Conservation (phyloP, 176 grass and related monocot species). For the Tillandsia fasciculata region DNA sequence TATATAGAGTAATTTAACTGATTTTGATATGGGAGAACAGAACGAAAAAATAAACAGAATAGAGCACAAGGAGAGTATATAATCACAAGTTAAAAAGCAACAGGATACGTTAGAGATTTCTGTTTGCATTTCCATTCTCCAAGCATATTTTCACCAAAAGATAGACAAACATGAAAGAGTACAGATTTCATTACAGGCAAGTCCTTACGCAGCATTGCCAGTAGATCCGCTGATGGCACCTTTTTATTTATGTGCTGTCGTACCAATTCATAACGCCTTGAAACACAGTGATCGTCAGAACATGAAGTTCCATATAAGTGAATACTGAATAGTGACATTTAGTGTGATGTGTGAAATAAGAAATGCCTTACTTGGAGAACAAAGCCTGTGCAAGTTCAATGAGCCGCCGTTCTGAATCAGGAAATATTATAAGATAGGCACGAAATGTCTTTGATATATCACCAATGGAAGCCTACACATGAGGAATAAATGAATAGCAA, state of each 20-base stretch:
- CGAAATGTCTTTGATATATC: constrained; percentile 87
- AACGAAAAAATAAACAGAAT: no score
- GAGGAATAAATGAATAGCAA: background rate
- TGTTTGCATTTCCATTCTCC: constrained; percentile 3
- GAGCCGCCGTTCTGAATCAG: constrained; percentile 81
- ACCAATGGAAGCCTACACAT: constrained; percentile 58
- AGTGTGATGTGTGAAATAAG: constrained; percentile 15
- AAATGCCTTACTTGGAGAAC: constrained; percentile 70
- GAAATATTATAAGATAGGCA: constrained; percentile 98
- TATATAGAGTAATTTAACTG: background rate
- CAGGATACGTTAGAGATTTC: background rate
- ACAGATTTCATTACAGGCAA: constrained; percentile 17
- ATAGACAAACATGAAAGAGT: constrained; percentile 2
- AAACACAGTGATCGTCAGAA: constrained; percentile 26
- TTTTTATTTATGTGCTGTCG: constrained; percentile 59
- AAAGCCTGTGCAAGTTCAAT: constrained; percentile 92
- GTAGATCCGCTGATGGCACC: constrained; percentile 62
- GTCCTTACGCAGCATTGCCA: constrained; percentile 78
- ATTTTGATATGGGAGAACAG: background rate
- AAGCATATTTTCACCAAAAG: constrained; percentile 5
- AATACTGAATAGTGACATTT: constrained; percentile 5
- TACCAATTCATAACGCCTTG: constrained; percentile 78
- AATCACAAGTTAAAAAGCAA: constrained; percentile 13
- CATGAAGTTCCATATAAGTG: background rate
- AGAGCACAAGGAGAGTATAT: background rate